Base-by-base conservation (phyloP, 2,329 filamentous ascomycete species). In the Aspergillus aculeatinus region DNA sequence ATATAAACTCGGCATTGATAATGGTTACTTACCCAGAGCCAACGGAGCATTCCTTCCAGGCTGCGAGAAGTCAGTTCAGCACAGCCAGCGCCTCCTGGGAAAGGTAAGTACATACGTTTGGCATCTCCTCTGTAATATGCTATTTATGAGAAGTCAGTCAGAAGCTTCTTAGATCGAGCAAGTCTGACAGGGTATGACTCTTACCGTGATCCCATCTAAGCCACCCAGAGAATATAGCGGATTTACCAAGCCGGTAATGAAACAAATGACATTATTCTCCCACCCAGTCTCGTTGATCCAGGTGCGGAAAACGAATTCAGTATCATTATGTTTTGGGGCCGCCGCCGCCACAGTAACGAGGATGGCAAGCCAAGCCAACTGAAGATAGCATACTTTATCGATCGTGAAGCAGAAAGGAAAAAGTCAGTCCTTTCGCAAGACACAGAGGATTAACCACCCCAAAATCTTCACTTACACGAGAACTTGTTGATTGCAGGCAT, bases 261-360 rank as follows among this genome's bases (percentile, higher is more conserved):
- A 83, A 59, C 76, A 79, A 35, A 83, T 79, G 1, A 74, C 78
- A 57, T 81, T 77, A 58, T 77, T 80, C 35, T 79, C 70, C 82
- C 82, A 84, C 12, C 82, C 81, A 0, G 82, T 83, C 51, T 82
- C 79, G 65, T 83, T 83, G 57, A 82, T 78, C 75, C 80, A 84
- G 2, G 79, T 82, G 42, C 68, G 71, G 65, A 84, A 84, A 21
- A 84, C 82, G 58, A 83, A 83, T n/a, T 78, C 72, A 52, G 74
- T 69, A 52, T 73, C 68, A 19, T 80, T 79, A 58, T 83, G 77
- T 1, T 72, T 74, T 0, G 79, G 79, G 0, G 82, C 80, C 48
- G 74, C 77, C 4, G 81, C 79, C 3, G 77, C 77, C 5, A 84
- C 80, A 0, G 79, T 79, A 57, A 84, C 72, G 60, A 83, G 74